A percentile compares a stretch with the other conserved stretches of the same genome.
These are phyloP conservation scores for Cystofilobasidium macerans DNA, from an alignment of 768 basidiomycete species.

Conservation along the genomic window DNA sequence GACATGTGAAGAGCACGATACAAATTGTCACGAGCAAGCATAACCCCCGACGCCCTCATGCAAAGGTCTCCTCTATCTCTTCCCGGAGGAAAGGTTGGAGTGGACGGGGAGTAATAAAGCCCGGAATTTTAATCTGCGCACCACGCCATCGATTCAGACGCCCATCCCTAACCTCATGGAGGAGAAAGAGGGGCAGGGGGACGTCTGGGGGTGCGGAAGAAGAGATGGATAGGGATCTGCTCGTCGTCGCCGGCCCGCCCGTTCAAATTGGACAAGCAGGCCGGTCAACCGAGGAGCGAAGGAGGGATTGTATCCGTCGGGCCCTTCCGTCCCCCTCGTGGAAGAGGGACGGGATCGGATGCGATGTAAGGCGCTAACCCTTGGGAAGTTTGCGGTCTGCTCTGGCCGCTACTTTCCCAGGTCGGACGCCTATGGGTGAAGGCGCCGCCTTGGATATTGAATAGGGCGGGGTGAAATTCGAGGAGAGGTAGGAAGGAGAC, in stretches of 20 bases:
- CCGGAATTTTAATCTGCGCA: too few species aligned
- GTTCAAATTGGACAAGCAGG: not conserved
- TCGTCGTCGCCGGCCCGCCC: not conserved
- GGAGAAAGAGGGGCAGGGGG: not conserved
- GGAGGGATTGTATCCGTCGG: not conserved
- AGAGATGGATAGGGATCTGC: not conserved
- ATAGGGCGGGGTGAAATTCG: not conserved
- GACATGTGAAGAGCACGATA: too few species aligned
- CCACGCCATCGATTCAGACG: not conserved
- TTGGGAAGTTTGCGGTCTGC: not conserved
- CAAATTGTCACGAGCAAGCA: too few species aligned
- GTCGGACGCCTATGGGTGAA: constrained; percentile 1
- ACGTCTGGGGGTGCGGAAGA: not conserved
- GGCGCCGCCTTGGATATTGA: not conserved
- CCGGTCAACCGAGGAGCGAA: too few species aligned
- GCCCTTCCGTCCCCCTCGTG: not conserved
- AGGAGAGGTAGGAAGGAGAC: not conserved
- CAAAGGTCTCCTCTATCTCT: too few species aligned
- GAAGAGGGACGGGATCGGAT: not conserved
- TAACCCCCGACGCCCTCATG: too few species aligned
- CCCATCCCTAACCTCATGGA: not conserved
- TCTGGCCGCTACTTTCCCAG: constrained; percentile 4
- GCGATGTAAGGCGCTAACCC: constrained; percentile 6
- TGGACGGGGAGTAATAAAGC: too few species aligned
- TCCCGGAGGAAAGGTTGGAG: too few species aligned